phyloP scores from a whole-genome alignment of 176 grass and related monocot genomes.

The Phragmites australis region DNA sequence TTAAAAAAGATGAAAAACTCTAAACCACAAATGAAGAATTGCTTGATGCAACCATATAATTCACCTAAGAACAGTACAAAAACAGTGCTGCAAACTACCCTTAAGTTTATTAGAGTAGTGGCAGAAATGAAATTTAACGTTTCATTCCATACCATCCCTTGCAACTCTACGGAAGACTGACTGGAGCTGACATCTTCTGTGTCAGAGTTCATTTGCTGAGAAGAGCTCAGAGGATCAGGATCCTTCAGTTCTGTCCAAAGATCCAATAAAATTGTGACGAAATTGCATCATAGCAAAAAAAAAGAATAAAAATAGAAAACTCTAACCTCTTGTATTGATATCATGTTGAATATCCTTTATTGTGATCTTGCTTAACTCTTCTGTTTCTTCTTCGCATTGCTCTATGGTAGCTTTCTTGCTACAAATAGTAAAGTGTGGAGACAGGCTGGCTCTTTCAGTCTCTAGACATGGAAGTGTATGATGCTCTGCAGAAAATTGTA shows the following conservation, averaged over 20 bases:
- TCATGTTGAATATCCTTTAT: constrained; percentile 22
- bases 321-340: constrained; percentile 23
- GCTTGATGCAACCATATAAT: not conserved
- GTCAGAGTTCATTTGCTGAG: not conserved
- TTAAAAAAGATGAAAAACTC: not conserved
- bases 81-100: not conserved
- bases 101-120: not conserved
- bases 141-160: constrained; percentile 26
- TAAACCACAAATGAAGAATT: not conserved
- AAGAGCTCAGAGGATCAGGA: constrained; percentile 20
- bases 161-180: constrained; percentile 26
- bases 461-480: not conserved
- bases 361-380: constrained; percentile 19
- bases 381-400: constrained; percentile 20
- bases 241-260: constrained; percentile 38
- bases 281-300: constrained; percentile 25
- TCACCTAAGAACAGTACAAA: not conserved
- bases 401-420: constrained; percentile 17
- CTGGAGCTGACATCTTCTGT: constrained; percentile 1
- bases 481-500: constrained; percentile 32
- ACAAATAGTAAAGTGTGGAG: constrained; percentile 13
- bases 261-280: constrained; percentile 14
- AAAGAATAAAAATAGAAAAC: not conserved
- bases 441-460: constrained; percentile 11
- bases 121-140: not conserved